A percentile compares a stretch with the other conserved stretches of the same genome.
phyloP scores from a whole-genome alignment of 768 basidiomycete genomes.

The Calocera viscosa region DNA sequence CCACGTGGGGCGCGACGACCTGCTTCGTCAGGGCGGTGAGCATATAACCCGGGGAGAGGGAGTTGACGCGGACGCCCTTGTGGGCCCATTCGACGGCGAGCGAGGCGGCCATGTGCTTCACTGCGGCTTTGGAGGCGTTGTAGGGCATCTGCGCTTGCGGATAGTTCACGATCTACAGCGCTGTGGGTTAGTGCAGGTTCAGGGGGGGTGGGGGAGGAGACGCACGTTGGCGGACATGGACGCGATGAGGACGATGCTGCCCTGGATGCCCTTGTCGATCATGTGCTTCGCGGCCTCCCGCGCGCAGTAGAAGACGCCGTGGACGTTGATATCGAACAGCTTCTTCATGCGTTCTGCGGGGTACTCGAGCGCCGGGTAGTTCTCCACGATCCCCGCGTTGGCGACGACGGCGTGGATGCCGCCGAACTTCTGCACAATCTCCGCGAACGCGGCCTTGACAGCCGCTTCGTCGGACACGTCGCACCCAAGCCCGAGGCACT shows the following conservation, averaged over 20 bases:
- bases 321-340: constrained; percentile 85
- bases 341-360: constrained; percentile 73
- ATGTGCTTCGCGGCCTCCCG: constrained; percentile 87
- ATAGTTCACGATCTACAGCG: constrained; percentile 62
- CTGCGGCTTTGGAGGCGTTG: constrained; percentile 90
- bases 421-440: constrained; percentile 52
- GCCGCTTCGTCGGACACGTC: constrained; percentile 75
- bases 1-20: constrained; percentile 38
- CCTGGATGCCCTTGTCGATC: constrained; percentile 63
- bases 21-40: constrained; percentile 77
- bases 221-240: constrained; percentile 84
- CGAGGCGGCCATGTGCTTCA: constrained; percentile 86
- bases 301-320: constrained; percentile 91
- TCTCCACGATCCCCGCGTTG: constrained; percentile 70
- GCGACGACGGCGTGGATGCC: constrained; percentile 74
- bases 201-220: constrained; percentile 13
- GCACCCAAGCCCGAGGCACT: constrained; percentile 66
- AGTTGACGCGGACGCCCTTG: constrained; percentile 74
- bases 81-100: constrained; percentile 95
- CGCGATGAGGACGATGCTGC: constrained; percentile 73
- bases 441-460: constrained; percentile 59
- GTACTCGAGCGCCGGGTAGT: constrained; percentile 76
- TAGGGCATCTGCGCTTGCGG: constrained; percentile 93
- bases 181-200: constrained; percentile 10
- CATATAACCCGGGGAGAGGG: constrained; percentile 88